Evolutionary conservation across 345 rosid species (phyloP).

Genomic region (Sisymbrium irio): DNA sequence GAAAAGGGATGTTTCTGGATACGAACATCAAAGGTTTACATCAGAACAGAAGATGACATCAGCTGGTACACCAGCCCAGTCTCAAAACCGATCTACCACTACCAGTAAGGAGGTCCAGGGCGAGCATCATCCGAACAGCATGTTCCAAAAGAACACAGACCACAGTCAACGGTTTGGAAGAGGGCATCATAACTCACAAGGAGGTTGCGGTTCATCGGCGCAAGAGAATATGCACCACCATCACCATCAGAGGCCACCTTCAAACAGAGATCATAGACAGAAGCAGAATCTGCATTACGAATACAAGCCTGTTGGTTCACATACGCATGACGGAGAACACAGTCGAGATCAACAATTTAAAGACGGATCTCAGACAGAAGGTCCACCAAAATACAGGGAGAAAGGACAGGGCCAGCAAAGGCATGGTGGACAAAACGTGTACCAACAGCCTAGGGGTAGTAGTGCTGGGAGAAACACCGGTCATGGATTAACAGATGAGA

Average conservation of each 20-base stretch:
- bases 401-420: constrained; percentile 57
- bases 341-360: constrained; percentile 46
- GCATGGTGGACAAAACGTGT: constrained; percentile 52
- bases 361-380: constrained; percentile 52
- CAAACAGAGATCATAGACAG: constrained; percentile 61
- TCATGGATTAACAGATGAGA: constrained; percentile 39
- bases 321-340: constrained; percentile 36
- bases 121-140: constrained; percentile 45
- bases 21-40: constrained; percentile 44
- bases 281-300: constrained; percentile 59
- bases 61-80: constrained; percentile 37
- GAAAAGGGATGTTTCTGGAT: constrained; percentile 44
- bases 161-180: constrained; percentile 51
- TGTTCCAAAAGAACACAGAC: constrained; percentile 53
- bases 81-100: constrained; percentile 42
- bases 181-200: constrained; percentile 58
- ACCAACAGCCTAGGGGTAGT: constrained; percentile 52
- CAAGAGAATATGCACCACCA: constrained; percentile 58
- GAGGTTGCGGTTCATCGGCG: constrained; percentile 65
- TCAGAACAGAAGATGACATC: constrained; percentile 47
- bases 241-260: constrained; percentile 48
- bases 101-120: constrained; percentile 40
- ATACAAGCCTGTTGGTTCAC: constrained; percentile 76
- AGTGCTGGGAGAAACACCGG: constrained; percentile 40
- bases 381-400: constrained; percentile 62